These are phyloP conservation scores for Fusarium metavorans DNA, from an alignment of 2,329 filamentous ascomycete genomes.

Conservation along the genomic window DNA sequence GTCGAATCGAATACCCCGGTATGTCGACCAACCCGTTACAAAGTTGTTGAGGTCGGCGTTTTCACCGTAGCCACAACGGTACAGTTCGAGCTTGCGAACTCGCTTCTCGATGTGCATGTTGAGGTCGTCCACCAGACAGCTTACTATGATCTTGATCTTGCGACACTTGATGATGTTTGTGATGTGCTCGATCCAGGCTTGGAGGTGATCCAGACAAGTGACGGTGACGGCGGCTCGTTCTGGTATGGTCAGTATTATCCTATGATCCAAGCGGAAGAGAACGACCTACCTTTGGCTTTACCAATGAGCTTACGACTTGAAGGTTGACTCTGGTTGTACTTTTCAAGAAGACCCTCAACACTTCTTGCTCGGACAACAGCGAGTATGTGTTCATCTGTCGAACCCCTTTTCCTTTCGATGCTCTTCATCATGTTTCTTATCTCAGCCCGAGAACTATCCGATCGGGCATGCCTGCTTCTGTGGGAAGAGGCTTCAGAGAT, in stretches of 20 bases:
- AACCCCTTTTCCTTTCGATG: not conserved
- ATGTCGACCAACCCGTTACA: not conserved
- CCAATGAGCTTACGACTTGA: not conserved
- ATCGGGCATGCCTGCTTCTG: not conserved
- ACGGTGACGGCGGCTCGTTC: not conserved
- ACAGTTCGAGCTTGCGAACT: not conserved
- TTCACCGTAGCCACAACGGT: not conserved
- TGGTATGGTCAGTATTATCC: not conserved
- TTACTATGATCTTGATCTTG: not conserved
- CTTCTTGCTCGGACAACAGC: not conserved
- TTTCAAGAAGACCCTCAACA: not conserved
- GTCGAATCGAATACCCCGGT: not conserved
- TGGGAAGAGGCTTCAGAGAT: not conserved
- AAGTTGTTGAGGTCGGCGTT: not conserved
- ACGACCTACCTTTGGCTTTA: not conserved
- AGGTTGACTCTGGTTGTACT: not conserved
- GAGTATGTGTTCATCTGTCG: not conserved
- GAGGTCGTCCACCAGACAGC: not conserved
- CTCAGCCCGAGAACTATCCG: not conserved
- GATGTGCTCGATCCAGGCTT: not conserved
- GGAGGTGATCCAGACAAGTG: not conserved
- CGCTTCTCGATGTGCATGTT: not conserved
- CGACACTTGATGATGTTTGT: not conserved
- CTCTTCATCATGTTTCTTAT: not conserved
- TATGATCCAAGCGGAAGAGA: not conserved